Evolutionary conservation across 169 alveolate genomes (phyloP).

Genomic region (Cardiosporidium cionae): DNA sequence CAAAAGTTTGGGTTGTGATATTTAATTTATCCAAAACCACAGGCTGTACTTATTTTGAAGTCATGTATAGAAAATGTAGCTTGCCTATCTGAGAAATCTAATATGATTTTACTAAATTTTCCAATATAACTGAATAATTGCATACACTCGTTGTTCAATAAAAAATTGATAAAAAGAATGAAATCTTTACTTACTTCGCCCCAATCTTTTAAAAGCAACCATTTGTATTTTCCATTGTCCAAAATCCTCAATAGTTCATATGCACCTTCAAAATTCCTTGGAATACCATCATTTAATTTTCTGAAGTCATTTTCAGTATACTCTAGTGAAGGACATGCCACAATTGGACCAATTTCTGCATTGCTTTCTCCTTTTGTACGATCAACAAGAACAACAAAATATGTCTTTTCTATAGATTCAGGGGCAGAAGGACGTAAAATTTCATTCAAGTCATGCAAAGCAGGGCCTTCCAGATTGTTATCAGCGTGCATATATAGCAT

Average conservation of each 20-base stretch:
- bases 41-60: neutral
- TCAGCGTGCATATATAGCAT: constrained; percentile 52
- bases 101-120: neutral
- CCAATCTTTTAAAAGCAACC: constrained; percentile 44
- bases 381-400: constrained; percentile 42
- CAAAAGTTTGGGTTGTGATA: neutral
- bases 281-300: constrained; percentile 11
- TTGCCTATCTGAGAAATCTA: neutral
- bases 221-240: constrained; percentile 33
- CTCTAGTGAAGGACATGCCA: constrained; percentile 20
- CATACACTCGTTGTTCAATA: neutral
- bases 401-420: constrained; percentile 31
- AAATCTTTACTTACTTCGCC: constrained; percentile 27
- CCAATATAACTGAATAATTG: neutral
- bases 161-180: neutral
- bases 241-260: constrained; percentile 32
- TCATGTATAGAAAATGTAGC: neutral
- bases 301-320: too few species aligned
- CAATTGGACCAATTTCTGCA: constrained; percentile 10
- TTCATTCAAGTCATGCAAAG: constrained; percentile 46
- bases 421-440: constrained; percentile 42
- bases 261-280: constrained; percentile 35
- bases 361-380: constrained; percentile 21
- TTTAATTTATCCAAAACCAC: neutral
- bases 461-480: constrained; percentile 47